Conservation (phyloP, 495 filamentous ascomycete genomes). For the Tuber magnatum region DNA sequence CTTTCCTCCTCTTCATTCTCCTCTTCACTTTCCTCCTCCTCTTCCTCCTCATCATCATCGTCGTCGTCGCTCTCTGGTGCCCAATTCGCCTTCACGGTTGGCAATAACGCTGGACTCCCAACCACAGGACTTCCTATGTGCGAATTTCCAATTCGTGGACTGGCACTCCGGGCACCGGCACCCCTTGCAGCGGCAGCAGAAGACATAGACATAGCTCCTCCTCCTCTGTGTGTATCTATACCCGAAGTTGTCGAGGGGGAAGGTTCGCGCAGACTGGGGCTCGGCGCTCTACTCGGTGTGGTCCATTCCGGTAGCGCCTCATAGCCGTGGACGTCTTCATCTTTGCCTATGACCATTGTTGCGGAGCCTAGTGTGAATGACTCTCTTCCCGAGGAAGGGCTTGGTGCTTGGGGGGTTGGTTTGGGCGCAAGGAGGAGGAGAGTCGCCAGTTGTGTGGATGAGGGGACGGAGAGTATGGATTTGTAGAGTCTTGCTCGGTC, state of each 20-base stretch:
- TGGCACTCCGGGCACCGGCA: constrained; percentile 55
- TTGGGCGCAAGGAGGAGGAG: constrained; percentile 89
- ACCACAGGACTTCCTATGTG: constrained; percentile 41
- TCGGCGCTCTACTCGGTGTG: constrained; percentile 67
- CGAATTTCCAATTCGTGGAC: constrained; percentile 25
- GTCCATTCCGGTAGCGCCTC: constrained; percentile 79
- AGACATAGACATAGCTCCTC: constrained; percentile 27
- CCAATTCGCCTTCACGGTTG: constrained; percentile 41
- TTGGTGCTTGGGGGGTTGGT: constrained; percentile 78
- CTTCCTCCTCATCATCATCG: constrained; percentile 16
- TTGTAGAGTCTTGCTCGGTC: constrained; percentile 85
- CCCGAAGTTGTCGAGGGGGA: constrained; percentile 35
- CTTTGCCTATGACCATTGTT: constrained; percentile 72
- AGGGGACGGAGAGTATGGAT: constrained; percentile 65
- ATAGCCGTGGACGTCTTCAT: constrained; percentile 65
- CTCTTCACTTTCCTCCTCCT: constrained; percentile 15
- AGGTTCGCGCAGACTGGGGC: constrained; percentile 58
- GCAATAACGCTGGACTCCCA: constrained; percentile 29
- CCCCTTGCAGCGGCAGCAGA: constrained; percentile 55
- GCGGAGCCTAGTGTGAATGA: constrained; percentile 72
- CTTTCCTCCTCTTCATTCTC: constrained; percentile 45
- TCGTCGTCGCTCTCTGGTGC: constrained; percentile 49
- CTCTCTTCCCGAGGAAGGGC: constrained; percentile 70
- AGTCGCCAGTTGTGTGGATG: constrained; percentile 73
- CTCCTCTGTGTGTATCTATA: constrained; percentile 39